Evolutionary conservation across 768 basidiomycete genomes (phyloP).

Genomic region (Russula ochroleuca): DNA sequence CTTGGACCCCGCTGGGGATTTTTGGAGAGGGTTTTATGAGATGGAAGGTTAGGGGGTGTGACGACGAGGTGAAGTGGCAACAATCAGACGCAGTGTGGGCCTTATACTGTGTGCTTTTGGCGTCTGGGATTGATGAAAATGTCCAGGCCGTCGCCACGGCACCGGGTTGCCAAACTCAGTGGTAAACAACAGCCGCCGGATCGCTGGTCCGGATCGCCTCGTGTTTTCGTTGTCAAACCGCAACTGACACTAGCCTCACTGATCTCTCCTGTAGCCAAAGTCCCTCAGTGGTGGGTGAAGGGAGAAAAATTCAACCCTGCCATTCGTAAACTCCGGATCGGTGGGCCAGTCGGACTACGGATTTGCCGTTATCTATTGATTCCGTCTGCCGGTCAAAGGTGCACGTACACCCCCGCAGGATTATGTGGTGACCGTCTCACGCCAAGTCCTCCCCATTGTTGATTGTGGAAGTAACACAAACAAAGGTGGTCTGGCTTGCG

Average conservation of each 20-base stretch:
- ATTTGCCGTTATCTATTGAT: conserved; percentile 13
- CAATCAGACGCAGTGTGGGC: background rate
- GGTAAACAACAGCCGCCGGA: background rate
- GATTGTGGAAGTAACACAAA: background rate
- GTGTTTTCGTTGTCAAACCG: conserved; percentile 22
- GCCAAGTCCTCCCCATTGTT: background rate
- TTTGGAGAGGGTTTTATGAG: background rate
- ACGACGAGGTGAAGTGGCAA: conserved; percentile 4
- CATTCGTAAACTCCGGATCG: background rate
- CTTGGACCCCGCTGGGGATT: background rate
- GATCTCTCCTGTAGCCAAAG: conserved; percentile 25
- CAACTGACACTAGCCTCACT: background rate
- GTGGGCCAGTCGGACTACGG: background rate
- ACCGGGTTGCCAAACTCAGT: background rate
- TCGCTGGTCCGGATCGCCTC: conserved; percentile 20
- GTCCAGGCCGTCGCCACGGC: conserved; percentile 4
- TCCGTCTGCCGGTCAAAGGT: background rate
- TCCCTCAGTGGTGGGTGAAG: conserved; percentile 17
- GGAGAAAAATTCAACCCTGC: background rate
- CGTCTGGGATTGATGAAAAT: conserved; percentile 1
- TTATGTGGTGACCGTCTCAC: background rate
- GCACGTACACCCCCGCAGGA: no score
- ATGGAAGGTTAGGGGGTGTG: background rate
- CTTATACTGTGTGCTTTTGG: conserved; percentile 12
- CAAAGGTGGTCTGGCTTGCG: background rate